Base-by-base conservation (phyloP, 179 eudicot genomes). In the Spergularia azorica region DNA sequence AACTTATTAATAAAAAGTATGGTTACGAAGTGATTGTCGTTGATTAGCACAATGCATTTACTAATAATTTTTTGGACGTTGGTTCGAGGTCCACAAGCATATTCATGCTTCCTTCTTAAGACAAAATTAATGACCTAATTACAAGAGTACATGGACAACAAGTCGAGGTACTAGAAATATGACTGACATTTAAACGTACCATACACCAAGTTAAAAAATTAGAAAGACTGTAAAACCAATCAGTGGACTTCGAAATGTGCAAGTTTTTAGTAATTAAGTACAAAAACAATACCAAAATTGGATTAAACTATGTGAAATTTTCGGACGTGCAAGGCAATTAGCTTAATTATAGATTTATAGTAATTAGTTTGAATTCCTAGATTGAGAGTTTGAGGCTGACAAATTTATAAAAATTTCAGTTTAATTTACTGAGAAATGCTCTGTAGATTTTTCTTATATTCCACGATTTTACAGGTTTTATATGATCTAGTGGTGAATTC, bases 1-100 rank as follows among this genome's bases (percentile, higher is more conserved):
- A 65, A 70, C 78, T 73, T 46, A 62, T 38, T 66, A 55, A 6
- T 70, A 26, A 26, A 26, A 26, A 26, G 32, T 10, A 64, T 66
- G 51, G 13, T 77, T 17, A 81, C 84, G 81, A 82, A 43, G 84
- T 48, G 13, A 15, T 74, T 77, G 84, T 82, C 81, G 79, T 82
- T 78, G 81, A 21, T 63, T 74, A 82, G 59, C 84, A 82, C 81
- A 52, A 73, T 16, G 54, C 58, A 74, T 63, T 75, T 43, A 70
- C 66, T 70, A 67, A 36, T 67, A 73, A 73, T 60, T 55, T 77
- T 57, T 9, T 61, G 32, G 50, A 71, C 72, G 71, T 81, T 10
- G 43, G 0, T 59, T 72, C 9, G 62, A 69, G 70, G 59, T 72
- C 77, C 78, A 41, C 58, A 72, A 77, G 10, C 80, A 68, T 78